Conservation (phyloP, 257 asterid species). For the Solanum appendiculatum region DNA sequence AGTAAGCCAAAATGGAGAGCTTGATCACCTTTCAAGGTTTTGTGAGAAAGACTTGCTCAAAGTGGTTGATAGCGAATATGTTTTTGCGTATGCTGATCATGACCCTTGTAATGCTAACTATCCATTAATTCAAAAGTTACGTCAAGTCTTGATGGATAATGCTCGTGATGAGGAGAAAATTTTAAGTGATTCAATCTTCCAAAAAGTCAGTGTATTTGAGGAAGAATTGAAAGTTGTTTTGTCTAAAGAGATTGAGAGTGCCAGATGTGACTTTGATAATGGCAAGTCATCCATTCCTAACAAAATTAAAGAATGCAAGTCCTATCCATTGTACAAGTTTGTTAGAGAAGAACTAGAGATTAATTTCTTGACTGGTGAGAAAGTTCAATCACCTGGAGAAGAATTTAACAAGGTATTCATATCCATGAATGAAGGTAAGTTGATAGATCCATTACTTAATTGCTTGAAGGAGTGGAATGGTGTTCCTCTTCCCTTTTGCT, state of each 20-base stretch:
- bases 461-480: conserved; percentile 17
- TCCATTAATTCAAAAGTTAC: conserved; percentile 14
- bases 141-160: conserved; percentile 5
- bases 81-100: conserved; percentile 8
- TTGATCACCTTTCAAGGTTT: conserved; percentile 9
- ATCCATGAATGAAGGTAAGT: conserved; percentile 9
- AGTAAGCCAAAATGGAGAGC: conserved; percentile 3
- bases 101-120: conserved; percentile 13
- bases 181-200: conserved; percentile 9
- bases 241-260: conserved; percentile 10
- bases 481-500: conserved; percentile 9
- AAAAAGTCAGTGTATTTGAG: conserved; percentile 7
- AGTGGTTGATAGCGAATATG: conserved; percentile 12
- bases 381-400: conserved; percentile 12
- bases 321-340: conserved; percentile 13
- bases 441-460: conserved; percentile 17
- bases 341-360: conserved; percentile 12
- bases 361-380: conserved; percentile 4
- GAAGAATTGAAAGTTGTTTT: conserved; percentile 9
- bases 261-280: conserved; percentile 3
- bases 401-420: conserved; percentile 14
- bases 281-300: conserved; percentile 5
- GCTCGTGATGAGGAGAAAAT: neutral
- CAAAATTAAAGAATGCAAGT: conserved; percentile 13
- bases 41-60: conserved; percentile 9